Evolutionary conservation across 2,329 filamentous ascomycete species (phyloP).

Genomic region (Paecilomyces niveus): DNA sequence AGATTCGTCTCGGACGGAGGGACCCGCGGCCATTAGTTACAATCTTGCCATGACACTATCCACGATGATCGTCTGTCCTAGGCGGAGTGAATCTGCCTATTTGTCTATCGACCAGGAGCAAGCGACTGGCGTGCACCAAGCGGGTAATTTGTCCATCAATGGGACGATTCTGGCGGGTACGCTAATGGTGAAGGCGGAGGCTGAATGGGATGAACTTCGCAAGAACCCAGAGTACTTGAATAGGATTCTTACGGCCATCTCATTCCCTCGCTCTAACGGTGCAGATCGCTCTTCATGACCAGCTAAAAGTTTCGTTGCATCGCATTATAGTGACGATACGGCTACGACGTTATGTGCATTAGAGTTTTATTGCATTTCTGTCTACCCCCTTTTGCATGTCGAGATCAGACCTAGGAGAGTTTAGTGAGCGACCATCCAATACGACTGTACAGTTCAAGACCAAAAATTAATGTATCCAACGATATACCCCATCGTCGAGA

Average conservation of each 20-base stretch:
- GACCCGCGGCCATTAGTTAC: constrained; percentile 46
- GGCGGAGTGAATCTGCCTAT: constrained; percentile 38
- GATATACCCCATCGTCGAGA: not conserved
- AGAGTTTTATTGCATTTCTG: not conserved
- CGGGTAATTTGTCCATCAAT: constrained; percentile 45
- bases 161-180: constrained; percentile 52
- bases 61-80: constrained; percentile 48
- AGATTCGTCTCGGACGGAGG: constrained; percentile 16
- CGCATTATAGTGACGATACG: not conserved
- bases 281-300: not conserved
- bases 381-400: not conserved
- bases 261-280: constrained; percentile 23
- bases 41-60: constrained; percentile 51
- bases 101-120: constrained; percentile 32
- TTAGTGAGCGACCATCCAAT: not conserved
- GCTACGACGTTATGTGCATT: not conserved
- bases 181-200: constrained; percentile 51
- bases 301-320: not conserved
- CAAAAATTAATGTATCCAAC: not conserved
- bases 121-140: constrained; percentile 20
- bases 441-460: not conserved
- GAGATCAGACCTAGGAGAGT: not conserved
- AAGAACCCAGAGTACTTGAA: constrained; percentile 35
- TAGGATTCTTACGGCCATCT: constrained; percentile 36
- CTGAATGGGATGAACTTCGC: constrained; percentile 46